These are phyloP conservation scores for Pleurotus salmoneostramineus DNA, from an alignment of 768 basidiomycete genomes.

Conservation along the genomic window DNA sequence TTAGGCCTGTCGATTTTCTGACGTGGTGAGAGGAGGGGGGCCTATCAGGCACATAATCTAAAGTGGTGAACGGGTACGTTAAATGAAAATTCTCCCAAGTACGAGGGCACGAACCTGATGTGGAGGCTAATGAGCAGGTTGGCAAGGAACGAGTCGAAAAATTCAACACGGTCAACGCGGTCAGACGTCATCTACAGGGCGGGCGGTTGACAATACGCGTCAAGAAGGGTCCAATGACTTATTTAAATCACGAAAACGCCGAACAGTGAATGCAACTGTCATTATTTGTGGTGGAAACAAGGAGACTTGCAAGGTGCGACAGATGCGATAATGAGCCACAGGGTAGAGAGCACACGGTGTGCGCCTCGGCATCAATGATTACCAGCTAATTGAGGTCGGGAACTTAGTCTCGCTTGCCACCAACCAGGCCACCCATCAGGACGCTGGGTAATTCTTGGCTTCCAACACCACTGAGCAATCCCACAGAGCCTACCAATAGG, in stretches of 20 bases:
- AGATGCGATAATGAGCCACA: not conserved
- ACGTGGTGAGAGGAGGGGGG: not conserved
- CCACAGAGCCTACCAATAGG: slow-evolving; percentile 62
- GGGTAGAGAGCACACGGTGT: not conserved
- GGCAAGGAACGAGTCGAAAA: not conserved
- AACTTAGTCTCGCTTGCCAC: slow-evolving; percentile 15
- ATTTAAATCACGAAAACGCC: not conserved
- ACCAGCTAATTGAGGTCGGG: not conserved
- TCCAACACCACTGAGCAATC: slow-evolving; percentile 61
- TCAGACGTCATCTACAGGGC: not conserved
- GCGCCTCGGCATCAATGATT: not conserved
- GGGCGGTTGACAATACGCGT: not conserved
- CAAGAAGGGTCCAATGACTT: not conserved
- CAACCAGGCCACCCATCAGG: slow-evolving; percentile 55
- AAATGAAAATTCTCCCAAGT: not conserved
- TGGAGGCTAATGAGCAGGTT: not conserved
- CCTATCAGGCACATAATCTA: not conserved
- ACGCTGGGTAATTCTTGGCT: slow-evolving; percentile 68
- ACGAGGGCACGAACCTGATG: not conserved
- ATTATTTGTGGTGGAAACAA: not conserved
- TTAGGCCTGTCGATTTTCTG: not conserved
- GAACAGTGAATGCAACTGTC: not conserved
- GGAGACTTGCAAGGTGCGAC: not conserved
- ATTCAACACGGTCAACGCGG: not conserved
- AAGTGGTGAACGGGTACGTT: not conserved